Evolutionary conservation across 2,329 filamentous ascomycete species (phyloP), one percentile per base, ranked within the genome.

Genomic region (Xylaria sp.): DNA sequence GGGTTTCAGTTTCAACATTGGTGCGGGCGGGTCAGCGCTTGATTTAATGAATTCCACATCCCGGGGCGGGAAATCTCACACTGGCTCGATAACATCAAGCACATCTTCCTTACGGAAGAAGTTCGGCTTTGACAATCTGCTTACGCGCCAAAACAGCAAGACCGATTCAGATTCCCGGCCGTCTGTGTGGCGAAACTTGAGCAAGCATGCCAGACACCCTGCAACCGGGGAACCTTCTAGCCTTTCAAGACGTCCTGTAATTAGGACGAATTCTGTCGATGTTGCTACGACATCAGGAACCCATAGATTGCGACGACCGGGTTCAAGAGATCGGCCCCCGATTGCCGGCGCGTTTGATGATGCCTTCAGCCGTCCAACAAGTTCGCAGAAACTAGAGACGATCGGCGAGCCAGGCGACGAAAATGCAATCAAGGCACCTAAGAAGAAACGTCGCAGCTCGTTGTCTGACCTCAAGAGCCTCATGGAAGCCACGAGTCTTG

Each of bases 381-480:
- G 89, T 77, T 88, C 88, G 2, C 84, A 89, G 72, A 83, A 85
- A 48, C 80, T 89, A 1, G 86, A 88, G 75, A 89, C 88, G 0
- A 89, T 90, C 59, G 87, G 87, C 18, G 88, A 89, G 75, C 88
- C 88, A 0, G 83, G 80, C 18, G 84, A 86, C 64, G 78, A 80
- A 5, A 71, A 75, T 9, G 72, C 78, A 3, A 71, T 78, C 0
- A 86, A 83, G 72, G 78, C 79, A n/a, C 81, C 84, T 54, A 90
- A 88, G 78, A 94, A 91, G 82, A 98, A 97, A 83, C 88, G 95
- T 64, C 90, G 95, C 78, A 98, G 94, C 81, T 98, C 94, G 31
- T 83, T 98, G 51, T 97, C 94, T 4, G 95, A 98, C 79, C 85
- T 98, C 57, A 92, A 90, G 73, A 86, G 84, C 65, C 83, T 93